Percentiles rank a stretch among this genome's conserved stretches.
Conservation (phyloP, 768 basidiomycete species). For the Peribolospora kevripleyi region DNA sequence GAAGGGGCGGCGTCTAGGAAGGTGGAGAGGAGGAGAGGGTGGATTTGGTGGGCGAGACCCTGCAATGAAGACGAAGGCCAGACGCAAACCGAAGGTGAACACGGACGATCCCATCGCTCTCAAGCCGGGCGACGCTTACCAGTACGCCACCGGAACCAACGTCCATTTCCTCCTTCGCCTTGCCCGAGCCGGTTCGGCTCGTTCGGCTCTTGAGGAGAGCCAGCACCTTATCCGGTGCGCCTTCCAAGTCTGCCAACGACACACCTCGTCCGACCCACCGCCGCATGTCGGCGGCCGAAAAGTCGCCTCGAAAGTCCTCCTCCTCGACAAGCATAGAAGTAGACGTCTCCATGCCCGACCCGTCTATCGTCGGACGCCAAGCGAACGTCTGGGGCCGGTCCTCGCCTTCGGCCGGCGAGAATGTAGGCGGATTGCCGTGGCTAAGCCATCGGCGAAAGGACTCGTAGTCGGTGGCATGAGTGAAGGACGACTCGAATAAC, state of each 20-base stretch:
- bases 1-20: slow-evolving; percentile 69
- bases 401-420: too few relatives aligned
- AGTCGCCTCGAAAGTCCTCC: background rate
- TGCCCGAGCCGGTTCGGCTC: too few relatives aligned
- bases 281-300: background rate
- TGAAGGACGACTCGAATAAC: slow-evolving; percentile 31
- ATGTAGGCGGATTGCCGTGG: background rate
- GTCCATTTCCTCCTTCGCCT: too few relatives aligned
- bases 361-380: too few relatives aligned
- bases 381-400: too few relatives aligned
- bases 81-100: too few relatives aligned
- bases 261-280: background rate
- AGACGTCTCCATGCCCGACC: slow-evolving; percentile 1
- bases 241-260: background rate
- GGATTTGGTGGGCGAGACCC: slow-evolving; percentile 41
- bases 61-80: slow-evolving; percentile 2
- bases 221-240: too few relatives aligned
- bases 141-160: too few relatives aligned
- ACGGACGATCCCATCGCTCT: too few relatives aligned
- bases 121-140: too few relatives aligned
- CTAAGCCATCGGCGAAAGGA: background rate
- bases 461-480: slow-evolving; percentile 21
- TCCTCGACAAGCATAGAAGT: background rate
- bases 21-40: slow-evolving; percentile 52
- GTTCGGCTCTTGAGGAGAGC: too few relatives aligned